Percentiles rank a stretch among this genome's conserved stretches.
Conservation (phyloP, 169 alveolate species). For the Miamiensis avidus region DNA sequence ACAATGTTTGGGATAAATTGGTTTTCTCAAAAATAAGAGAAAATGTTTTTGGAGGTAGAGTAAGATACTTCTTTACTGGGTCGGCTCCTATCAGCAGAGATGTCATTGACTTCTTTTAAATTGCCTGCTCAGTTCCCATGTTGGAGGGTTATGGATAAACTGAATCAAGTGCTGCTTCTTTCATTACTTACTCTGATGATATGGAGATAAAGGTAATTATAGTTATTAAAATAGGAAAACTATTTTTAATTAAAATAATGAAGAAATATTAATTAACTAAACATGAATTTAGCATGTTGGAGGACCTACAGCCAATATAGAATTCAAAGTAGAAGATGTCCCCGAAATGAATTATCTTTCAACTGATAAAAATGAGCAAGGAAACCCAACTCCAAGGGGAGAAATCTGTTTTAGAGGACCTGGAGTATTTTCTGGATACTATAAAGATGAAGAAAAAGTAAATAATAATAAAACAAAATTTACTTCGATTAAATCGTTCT, state of each 20-base stretch:
- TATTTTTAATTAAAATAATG: too few species aligned
- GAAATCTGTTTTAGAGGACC: conserved; percentile 86
- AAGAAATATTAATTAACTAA: too few species aligned
- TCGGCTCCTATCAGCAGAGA: conserved; percentile 80
- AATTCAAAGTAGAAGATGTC: conserved; percentile 70
- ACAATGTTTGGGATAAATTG: background rate
- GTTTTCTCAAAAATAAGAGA: too few species aligned
- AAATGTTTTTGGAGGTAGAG: background rate
- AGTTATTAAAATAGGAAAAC: too few species aligned
- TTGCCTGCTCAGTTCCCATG: conserved; percentile 58
- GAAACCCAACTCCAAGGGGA: conserved; percentile 77
- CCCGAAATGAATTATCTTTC: conserved; percentile 77
- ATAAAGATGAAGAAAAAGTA: conserved; percentile 67
- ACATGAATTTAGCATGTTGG: conserved; percentile 45
- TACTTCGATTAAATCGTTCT: too few species aligned
- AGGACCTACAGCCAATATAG: conserved; percentile 61
- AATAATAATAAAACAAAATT: too few species aligned
- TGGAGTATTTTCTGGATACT: conserved; percentile 75
- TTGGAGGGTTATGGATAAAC: conserved; percentile 80
- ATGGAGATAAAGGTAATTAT: too few species aligned
- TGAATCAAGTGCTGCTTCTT: too few species aligned
- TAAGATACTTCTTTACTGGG: conserved; percentile 68
- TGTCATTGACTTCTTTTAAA: conserved; percentile 58
- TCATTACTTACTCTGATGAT: too few species aligned
- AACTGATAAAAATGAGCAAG: conserved; percentile 50